Conservation (phyloP, 2,329 filamentous ascomycete genomes). For the Diaporthe ilicicola region DNA sequence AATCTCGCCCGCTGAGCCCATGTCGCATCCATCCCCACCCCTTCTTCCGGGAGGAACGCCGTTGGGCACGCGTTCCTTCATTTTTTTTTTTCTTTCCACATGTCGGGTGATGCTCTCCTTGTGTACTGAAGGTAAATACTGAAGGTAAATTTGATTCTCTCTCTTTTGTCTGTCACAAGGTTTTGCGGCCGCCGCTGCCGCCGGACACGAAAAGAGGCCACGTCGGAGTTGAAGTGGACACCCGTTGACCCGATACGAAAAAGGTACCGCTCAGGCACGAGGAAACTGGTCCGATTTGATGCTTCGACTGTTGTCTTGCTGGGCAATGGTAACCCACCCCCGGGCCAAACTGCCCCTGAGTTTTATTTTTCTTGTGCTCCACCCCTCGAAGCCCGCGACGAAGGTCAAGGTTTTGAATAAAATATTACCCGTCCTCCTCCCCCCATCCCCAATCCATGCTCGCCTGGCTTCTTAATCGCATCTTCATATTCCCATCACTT, state of each 20-base stretch:
- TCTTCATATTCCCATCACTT: not conserved
- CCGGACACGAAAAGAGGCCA: not conserved
- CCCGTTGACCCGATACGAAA: conserved; percentile 11
- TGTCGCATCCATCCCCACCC: conserved; percentile 11
- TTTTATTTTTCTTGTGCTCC: conserved; percentile 1
- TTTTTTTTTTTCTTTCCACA: too few relatives aligned
- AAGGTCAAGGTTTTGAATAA: conserved; percentile 13
- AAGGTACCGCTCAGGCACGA: not conserved
- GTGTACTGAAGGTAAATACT: too few relatives aligned
- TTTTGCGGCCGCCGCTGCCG: conserved; percentile 24
- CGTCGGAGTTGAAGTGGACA: not conserved
- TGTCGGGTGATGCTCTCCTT: conserved; percentile 6
- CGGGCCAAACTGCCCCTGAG: conserved; percentile 6
- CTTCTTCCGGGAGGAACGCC: not conserved
- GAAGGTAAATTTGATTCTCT: conserved; percentile 15
- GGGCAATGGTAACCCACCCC: conserved; percentile 1
- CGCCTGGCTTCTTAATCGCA: not conserved
- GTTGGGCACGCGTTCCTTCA: conserved; percentile 1
- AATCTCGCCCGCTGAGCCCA: conserved; percentile 17
- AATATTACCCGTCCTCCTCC: not conserved
- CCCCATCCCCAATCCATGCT: not conserved
- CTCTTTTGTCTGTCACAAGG: too few relatives aligned
- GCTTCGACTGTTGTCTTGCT: not conserved
- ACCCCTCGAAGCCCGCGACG: conserved; percentile 1
- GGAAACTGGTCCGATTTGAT: conserved; percentile 7